Evolutionary conservation across 2,329 filamentous ascomycete genomes (phyloP), one percentile per base, ranked within the genome.

Genomic region (Verticillium longisporum): DNA sequence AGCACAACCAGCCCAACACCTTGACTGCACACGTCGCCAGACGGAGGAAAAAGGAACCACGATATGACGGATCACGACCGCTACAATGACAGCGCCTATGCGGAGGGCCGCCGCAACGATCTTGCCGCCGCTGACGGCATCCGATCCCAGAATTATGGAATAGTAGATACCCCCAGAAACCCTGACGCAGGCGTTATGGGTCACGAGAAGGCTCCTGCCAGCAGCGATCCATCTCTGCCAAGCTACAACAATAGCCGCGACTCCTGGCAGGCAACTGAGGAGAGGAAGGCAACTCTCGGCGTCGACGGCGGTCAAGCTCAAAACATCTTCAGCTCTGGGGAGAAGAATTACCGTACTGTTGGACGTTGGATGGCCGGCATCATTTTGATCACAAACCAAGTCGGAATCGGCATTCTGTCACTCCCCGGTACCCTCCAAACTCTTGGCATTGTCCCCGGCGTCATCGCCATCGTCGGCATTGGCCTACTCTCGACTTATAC

Each of bases 391-490:
- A 72, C 71, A 34, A 74, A 74, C 59, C 70, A 75, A 61, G 68
- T 75, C 61, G 72, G 71, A 54, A 68, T 75, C 4, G 74, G 73
- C 18, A 73, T 76, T 72, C 87, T 91, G 80, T 89, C 87, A 1
- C 88, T 90, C 64, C 88, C 88, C 4, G 88, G 85, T 72, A 88
- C 87, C 0, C 88, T 90, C 72, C 86, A 87, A 4, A 76, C 87
- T 7, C 79, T 90, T 37, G 88, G 88, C 7, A 78, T 90, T 18
- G 83, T 90, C 6, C 88, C 88, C 0, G 87, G 88, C 38, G 68
- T 90, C 61, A 88, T 90, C 63, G 71, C 89, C 70, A 90, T 88
- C 31, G 78, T 90, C 60, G 88, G 88, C 6, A 79, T 74, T 1
- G 77, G 88, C 26, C 81, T 89, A 7, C 74, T 90, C 2, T 89